Evolutionary conservation across 352 stramenopile species (phyloP), one percentile per base, ranked within the genome.

Genomic region (Phytophthora constricta): DNA sequence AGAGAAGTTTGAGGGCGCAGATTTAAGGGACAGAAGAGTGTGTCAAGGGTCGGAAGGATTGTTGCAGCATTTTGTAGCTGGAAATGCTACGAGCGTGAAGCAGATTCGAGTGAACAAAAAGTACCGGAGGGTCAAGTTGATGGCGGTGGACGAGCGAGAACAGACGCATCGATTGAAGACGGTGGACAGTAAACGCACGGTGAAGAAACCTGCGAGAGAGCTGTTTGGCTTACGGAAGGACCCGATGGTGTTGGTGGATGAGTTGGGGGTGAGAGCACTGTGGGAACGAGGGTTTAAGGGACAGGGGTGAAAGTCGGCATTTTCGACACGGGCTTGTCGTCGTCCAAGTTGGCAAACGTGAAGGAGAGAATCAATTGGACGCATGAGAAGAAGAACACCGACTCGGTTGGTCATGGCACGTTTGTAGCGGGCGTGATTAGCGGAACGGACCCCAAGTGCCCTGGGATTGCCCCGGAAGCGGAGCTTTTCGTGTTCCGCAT

Each of bases 301-400:
- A 8, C 66, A 84, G 46, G 87, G 82, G 81, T 97, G 46, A 93
- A 91, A 65, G 68, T 97, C 10, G 90, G 81, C 25, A 82, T 97
- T 33, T 97, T 97, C 54, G 90, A 97, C 67, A 97, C 90, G 1
- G 90, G 90, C 0, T 43, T 97, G 16, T 81, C 84, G 27, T 80
- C 63, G 26, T 64, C 79, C 3, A 68, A 72, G 19, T 72, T 87
- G 34, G 62, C 81, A 20, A 86, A 91, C 50, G 85, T 93, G 5
- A 88, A 89, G 41, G 75, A 91, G 62, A 79, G 79, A 14, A 90
- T 92, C 62, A 97, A 96, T 70, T 97, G 88, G 87, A 97, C 90
- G 0, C 75, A 95, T 49, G 90, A 97, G 65, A 80, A 77, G 42
- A 87, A 85, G 50, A 86, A 92, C 53, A 67, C 70, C 1, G 90